Evolutionary conservation across 1,284 basidiomycete species (phyloP).

Genomic region (Cutaneotrichosporon sp.): DNA sequence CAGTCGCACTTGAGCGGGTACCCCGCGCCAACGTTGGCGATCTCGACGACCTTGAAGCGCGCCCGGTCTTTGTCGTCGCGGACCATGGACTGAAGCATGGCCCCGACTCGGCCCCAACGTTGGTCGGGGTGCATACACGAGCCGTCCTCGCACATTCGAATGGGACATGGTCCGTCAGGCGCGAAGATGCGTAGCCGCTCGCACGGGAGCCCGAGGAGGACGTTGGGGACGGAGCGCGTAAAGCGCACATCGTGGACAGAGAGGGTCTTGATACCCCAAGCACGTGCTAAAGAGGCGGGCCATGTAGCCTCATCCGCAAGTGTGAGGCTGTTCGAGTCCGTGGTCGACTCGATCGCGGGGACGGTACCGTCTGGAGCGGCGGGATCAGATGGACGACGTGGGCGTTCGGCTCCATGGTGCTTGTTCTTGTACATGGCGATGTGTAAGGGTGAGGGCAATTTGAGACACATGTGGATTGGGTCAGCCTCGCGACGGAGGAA

Average conservation of each 20-base stretch:
- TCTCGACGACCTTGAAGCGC: background rate
- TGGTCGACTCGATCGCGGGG: background rate
- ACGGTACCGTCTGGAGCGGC: background rate
- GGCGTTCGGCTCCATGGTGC: background rate
- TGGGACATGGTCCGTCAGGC: background rate
- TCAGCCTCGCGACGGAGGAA: background rate
- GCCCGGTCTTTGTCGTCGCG: background rate
- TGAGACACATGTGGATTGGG: background rate
- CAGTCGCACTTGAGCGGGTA: conserved; percentile 4
- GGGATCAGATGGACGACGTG: background rate
- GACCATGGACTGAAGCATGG: background rate
- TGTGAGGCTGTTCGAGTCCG: background rate
- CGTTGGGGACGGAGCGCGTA: background rate
- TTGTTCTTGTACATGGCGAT: background rate
- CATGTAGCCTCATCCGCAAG: background rate
- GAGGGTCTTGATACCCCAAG: background rate
- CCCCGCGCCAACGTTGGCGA: conserved; percentile 5
- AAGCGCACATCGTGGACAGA: conserved; percentile 3
- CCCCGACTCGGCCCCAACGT: background rate
- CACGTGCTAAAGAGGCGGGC: background rate
- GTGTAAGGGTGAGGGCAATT: background rate
- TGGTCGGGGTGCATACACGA: background rate
- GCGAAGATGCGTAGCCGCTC: conserved; percentile 2
- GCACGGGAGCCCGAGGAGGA: background rate
- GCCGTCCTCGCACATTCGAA: background rate